Base-by-base conservation (phyloP, 345 rosid genomes). In the Kernera saxatilis region DNA sequence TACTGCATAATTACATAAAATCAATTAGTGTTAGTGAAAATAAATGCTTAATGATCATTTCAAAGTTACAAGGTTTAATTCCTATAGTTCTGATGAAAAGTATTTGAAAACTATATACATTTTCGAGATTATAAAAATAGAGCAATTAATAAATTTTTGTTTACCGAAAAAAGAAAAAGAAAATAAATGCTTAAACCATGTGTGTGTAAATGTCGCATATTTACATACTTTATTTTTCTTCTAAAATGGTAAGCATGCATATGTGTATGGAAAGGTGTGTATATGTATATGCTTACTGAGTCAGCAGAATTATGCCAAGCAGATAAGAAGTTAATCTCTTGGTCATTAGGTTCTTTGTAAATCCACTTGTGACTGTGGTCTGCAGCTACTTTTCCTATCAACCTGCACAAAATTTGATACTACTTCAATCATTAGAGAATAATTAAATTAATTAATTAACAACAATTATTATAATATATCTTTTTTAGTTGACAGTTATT, bases 281-380 rank as follows among this genome's bases (percentile, higher is more conserved):
- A 15, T 22, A 41, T 51, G 48, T 36, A 21, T 52, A 59, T 77
- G 73, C 85, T 74, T 84, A 93, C 98, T n/a, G 97, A 86, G 77
- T 93, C 97, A 29, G 93, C 87, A 57, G 97, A 85, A 84, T 81
- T 91, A 58, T 91, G 91, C 98, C 97, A 93, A 58, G 97, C 77
- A 72, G 98, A 88, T 83, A 93, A 82, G 86, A 93, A 86, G 80
- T 91, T 91, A 80, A 86, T 91, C 76, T 87, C 97, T 77, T 86
- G 94, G 53, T 89, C 96, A 77, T 87, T 89, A 76, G 94, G 90
- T 77, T 93, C 98, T 74, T 84, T 93, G 86, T 85, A 82, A 77
- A 93, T 85, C 98, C 96, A 93, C 79, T 93, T 91, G 76, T 93
- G 98, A 82, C 96, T 86, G 55, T 84, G 91, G 79, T 93, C 97